Percentiles rank a stretch among this genome's conserved stretches.
phyloP scores from a whole-genome alignment of 2,329 filamentous ascomycete species.

The Orbilia quercus region DNA sequence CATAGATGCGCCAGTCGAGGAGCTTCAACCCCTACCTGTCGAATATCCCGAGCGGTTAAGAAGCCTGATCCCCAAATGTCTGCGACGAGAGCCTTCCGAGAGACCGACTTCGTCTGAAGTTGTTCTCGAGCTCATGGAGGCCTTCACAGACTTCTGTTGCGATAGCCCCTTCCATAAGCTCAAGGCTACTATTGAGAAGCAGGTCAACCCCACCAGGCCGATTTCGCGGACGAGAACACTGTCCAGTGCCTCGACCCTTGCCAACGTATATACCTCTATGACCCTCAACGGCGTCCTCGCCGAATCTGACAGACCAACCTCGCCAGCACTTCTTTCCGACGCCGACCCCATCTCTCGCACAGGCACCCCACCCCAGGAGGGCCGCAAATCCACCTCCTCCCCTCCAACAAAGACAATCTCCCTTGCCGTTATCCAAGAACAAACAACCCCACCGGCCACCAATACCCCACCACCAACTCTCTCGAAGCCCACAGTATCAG shows the following conservation, averaged over 20 bases:
- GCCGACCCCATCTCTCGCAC: slow-evolving; percentile 49
- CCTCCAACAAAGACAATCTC: slow-evolving; percentile 29
- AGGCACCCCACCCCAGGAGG: slow-evolving; percentile 46
- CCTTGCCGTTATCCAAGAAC: slow-evolving; percentile 47
- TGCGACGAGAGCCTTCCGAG: slow-evolving; percentile 44
- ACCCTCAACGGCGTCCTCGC: slow-evolving; percentile 27
- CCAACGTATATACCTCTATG: slow-evolving; percentile 47
- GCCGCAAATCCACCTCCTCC: slow-evolving; percentile 30
- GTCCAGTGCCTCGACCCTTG: slow-evolving; percentile 51
- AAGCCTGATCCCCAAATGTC: slow-evolving; percentile 48
- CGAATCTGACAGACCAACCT: slow-evolving; percentile 43
- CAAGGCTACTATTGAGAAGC: slow-evolving; percentile 50
- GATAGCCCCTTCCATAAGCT: slow-evolving; percentile 50
- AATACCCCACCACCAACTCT: slow-evolving; percentile 1
- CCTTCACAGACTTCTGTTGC: slow-evolving; percentile 41
- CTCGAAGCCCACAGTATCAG: slow-evolving; percentile 6
- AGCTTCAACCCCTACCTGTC: slow-evolving; percentile 49
- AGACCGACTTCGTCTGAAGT: slow-evolving; percentile 53
- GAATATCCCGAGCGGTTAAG: slow-evolving; percentile 52
- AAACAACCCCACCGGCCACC: slow-evolving; percentile 11
- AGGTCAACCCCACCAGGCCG: slow-evolving; percentile 52
- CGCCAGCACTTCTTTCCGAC: slow-evolving; percentile 41
- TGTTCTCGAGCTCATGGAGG: slow-evolving; percentile 51
- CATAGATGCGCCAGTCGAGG: slow-evolving; percentile 40
- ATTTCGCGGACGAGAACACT: slow-evolving; percentile 48